phyloP scores from a whole-genome alignment of 345 rosid genomes.

The Rubroshorea leprosula region DNA sequence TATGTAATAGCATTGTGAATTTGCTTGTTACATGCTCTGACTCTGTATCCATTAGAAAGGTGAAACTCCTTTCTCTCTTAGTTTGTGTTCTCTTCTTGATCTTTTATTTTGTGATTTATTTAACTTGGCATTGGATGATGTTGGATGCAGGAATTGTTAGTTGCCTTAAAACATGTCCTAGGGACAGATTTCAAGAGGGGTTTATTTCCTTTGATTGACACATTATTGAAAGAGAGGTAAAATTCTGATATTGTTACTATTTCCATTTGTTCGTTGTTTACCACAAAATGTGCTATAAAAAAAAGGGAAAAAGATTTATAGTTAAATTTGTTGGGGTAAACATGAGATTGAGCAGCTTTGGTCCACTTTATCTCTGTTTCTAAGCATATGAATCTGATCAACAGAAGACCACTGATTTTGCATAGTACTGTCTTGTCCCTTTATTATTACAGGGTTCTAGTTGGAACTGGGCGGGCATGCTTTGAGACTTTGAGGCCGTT shows the following conservation, averaged over 20 bases:
- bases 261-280: background rate
- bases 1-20: constrained; percentile 95
- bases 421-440: constrained; percentile 5
- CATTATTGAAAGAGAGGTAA: constrained; percentile 90
- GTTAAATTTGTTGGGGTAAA: background rate
- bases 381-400: background rate
- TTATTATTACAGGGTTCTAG: constrained; percentile 69
- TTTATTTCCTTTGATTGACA: constrained; percentile 94
- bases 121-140: constrained; percentile 16
- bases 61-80: constrained; percentile 19
- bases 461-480: constrained; percentile 98
- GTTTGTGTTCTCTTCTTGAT: constrained; percentile 8
- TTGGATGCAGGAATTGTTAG: constrained; percentile 80
- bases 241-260: background rate
- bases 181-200: constrained; percentile 99
- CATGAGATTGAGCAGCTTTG: no score
- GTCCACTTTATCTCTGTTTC: background rate
- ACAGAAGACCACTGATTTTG: background rate
- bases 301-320: background rate
- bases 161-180: constrained; percentile 92
- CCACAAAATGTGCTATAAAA: background rate
- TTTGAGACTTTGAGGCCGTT: constrained; percentile 94
- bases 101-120: constrained; percentile 8
- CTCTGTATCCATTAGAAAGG: constrained; percentile 95
- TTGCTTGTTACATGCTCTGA: constrained; percentile 98